Percentiles rank a stretch among this genome's conserved stretches.
phyloP scores from a whole-genome alignment of 768 basidiomycete genomes.

The Holtermannia corniformis region DNA sequence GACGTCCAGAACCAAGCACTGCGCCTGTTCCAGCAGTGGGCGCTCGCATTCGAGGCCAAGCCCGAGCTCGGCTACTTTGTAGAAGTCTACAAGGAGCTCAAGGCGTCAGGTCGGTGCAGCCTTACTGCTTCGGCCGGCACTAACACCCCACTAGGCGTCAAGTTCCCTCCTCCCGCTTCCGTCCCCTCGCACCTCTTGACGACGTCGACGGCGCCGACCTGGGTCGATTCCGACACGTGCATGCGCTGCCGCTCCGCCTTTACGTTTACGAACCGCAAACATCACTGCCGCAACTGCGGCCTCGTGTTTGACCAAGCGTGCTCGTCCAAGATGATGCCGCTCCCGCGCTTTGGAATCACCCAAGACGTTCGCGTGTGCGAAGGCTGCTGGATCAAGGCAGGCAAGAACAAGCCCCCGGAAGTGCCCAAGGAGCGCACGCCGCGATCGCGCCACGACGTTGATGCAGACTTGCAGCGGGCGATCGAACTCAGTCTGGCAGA shows the following conservation, averaged over 20 bases:
- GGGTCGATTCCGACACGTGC: conserved; percentile 94
- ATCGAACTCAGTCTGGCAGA: conserved; percentile 86
- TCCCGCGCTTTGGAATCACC: conserved; percentile 87
- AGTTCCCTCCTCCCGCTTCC: conserved; percentile 29
- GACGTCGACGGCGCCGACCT: conserved; percentile 62
- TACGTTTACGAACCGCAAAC: conserved; percentile 90
- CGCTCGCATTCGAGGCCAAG: conserved; percentile 77
- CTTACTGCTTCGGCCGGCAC: conserved; percentile 91
- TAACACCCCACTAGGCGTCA: conserved; percentile 44
- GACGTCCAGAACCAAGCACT: conserved; percentile 75
- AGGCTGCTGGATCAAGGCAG: conserved; percentile 67
- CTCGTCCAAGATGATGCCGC: conserved; percentile 67
- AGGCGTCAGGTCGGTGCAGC: conserved; percentile 55
- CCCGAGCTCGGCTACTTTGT: conserved; percentile 60
- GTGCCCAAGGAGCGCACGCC: conserved; percentile 44
- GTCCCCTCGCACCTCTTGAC: conserved; percentile 28
- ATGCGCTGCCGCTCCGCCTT: conserved; percentile 84
- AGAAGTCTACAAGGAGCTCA: conserved; percentile 68
- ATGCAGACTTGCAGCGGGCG: conserved; percentile 84
- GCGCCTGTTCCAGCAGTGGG: conserved; percentile 84
- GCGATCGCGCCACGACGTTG: conserved; percentile 51
- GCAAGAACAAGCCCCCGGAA: conserved; percentile 23
- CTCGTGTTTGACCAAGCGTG: conserved; percentile 92
- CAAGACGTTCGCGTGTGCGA: conserved; percentile 93
- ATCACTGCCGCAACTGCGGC: conserved; percentile 97